phyloP scores from a whole-genome alignment of 2,329 filamentous ascomycete species.

The Monosporascus sp. region DNA sequence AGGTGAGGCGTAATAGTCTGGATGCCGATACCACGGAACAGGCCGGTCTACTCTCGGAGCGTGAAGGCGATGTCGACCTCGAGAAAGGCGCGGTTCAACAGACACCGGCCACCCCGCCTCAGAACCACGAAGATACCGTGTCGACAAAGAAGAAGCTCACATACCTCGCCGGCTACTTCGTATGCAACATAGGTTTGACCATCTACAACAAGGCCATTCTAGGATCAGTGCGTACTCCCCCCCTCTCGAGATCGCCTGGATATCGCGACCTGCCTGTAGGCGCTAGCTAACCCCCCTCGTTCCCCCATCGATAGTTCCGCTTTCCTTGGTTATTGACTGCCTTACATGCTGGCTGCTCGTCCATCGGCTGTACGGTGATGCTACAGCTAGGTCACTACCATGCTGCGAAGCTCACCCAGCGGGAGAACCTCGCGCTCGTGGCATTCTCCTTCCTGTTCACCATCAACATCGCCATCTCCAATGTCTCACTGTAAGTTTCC shows the following conservation, averaged over 20 bases:
- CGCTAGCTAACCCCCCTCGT: constrained; percentile 3
- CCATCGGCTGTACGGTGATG: constrained; percentile 49
- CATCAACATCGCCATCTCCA: constrained; percentile 60
- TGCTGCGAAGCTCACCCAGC: constrained; percentile 44
- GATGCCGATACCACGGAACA: not conserved
- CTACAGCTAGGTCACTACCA: constrained; percentile 47
- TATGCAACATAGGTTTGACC: constrained; percentile 44
- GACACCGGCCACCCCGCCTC: not conserved
- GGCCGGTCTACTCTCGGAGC: not conserved
- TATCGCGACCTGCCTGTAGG: not conserved
- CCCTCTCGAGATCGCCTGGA: not conserved
- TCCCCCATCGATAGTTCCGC: constrained; percentile 37
- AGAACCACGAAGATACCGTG: constrained; percentile 3
- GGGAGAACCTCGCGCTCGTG: constrained; percentile 50
- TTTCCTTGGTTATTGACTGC: constrained; percentile 59
- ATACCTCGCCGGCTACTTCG: constrained; percentile 45
- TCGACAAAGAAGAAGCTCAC: constrained; percentile 3
- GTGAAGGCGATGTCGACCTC: not conserved
- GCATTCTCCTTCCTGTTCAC: constrained; percentile 58
- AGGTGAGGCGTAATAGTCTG: not conserved
- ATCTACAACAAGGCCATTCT: constrained; percentile 57
- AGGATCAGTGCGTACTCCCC: constrained; percentile 35
- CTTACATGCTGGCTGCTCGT: constrained; percentile 52
- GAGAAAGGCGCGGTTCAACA: not conserved
- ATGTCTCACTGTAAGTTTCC: constrained; percentile 48